A percentile compares a stretch with the other conserved stretches of the same genome.
phyloP scores from a whole-genome alignment of 1,284 basidiomycete genomes.

The Limonomyces culmigenus region DNA sequence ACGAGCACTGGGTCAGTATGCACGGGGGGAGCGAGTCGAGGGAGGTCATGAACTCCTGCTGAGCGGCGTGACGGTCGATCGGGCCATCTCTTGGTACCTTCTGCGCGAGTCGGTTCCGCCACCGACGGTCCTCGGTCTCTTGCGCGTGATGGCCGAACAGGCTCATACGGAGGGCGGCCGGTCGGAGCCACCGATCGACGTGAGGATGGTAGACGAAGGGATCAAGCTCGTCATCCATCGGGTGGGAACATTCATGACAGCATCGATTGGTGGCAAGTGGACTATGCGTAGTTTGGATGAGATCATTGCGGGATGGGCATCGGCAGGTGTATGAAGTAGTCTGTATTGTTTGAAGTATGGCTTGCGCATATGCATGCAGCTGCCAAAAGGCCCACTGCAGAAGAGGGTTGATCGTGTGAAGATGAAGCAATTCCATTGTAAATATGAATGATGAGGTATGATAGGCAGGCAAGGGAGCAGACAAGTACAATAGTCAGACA shows the following conservation, averaged over 20 bases:
- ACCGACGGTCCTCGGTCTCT: conserved; percentile 38
- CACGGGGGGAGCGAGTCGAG: conserved; percentile 13
- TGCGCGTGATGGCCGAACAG: conserved; percentile 39
- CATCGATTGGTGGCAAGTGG: conserved; percentile 50
- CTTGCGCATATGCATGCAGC: too few relatives aligned
- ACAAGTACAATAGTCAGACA: too few relatives aligned
- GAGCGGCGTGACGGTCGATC: too few relatives aligned
- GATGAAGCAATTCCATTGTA: too few relatives aligned
- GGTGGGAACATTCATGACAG: conserved; percentile 50
- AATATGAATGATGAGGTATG: too few relatives aligned
- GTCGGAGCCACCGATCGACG: conserved; percentile 27
- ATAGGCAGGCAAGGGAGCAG: too few relatives aligned
- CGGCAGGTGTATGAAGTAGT: too few relatives aligned
- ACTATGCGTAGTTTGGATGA: conserved; percentile 44
- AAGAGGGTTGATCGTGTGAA: too few relatives aligned
- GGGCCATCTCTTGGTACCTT: too few relatives aligned
- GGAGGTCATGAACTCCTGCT: conserved; percentile 2
- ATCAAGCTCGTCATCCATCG: conserved; percentile 52
- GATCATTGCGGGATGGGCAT: conserved; percentile 38
- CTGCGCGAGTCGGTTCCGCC: conserved; percentile 49
- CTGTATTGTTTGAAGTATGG: too few relatives aligned
- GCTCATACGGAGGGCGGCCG: conserved; percentile 36
- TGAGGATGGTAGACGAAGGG: conserved; percentile 30
- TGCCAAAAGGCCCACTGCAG: too few relatives aligned
- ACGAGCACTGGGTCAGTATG: conserved; percentile 32